These are phyloP conservation scores for Tricholoma sp. DNA, from an alignment of 768 basidiomycete genomes.

Conservation along the genomic window DNA sequence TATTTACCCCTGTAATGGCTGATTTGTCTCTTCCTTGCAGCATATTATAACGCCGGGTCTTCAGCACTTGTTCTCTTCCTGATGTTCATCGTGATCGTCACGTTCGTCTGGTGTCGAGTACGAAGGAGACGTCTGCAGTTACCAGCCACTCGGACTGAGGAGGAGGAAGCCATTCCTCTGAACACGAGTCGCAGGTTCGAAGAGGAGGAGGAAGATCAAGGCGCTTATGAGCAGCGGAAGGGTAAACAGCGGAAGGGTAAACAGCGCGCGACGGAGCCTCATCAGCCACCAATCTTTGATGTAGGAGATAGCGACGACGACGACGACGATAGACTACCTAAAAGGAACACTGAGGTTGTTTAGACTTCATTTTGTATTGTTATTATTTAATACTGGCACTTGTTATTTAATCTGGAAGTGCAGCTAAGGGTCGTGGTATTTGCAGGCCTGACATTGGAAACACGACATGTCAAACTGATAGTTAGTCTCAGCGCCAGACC, in stretches of 20 bases:
- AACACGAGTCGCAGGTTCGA: constrained; percentile 40
- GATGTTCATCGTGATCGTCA: constrained; percentile 59
- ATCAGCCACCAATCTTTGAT: constrained; percentile 46
- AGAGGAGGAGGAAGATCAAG: constrained; percentile 34
- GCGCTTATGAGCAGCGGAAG: constrained; percentile 28
- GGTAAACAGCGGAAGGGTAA: constrained; percentile 46
- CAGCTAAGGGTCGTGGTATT: too few relatives aligned
- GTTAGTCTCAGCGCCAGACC: too few relatives aligned
- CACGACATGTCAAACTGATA: too few relatives aligned
- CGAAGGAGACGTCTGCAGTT: constrained; percentile 42
- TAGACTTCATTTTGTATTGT: not conserved
- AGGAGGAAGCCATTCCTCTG: constrained; percentile 73
- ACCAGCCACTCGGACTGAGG: constrained; percentile 31
- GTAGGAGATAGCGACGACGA: constrained; percentile 54
- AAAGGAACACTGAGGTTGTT: not conserved
- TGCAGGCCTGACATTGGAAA: too few relatives aligned
- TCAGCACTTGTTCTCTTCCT: constrained; percentile 80
- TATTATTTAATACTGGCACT: not conserved
- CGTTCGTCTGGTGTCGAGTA: constrained; percentile 77
- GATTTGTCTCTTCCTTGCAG: constrained; percentile 30
- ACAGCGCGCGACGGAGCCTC: constrained; percentile 31
- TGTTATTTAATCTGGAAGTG: too few relatives aligned
- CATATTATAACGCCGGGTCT: constrained; percentile 94
- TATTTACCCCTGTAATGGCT: constrained; percentile 1
- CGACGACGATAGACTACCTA: constrained; percentile 31